Conservation (phyloP, 2,329 filamentous ascomycete genomes). For the Penicillium aurantiogriseum region DNA sequence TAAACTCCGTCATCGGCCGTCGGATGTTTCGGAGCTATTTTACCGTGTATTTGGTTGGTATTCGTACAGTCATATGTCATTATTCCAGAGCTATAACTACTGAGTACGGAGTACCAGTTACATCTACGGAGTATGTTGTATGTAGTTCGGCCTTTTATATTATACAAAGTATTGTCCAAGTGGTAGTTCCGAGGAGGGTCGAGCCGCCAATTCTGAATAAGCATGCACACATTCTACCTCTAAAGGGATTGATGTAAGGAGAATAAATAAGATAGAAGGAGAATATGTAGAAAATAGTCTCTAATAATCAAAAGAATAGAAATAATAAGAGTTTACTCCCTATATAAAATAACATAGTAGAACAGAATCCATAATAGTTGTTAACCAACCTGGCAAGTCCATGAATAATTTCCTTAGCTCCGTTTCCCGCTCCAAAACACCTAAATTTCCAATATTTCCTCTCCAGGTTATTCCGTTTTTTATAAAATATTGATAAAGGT, state of each 20-base stretch:
- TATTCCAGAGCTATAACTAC: neutral
- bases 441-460: neutral
- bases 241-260: neutral
- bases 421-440: neutral
- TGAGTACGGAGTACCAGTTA: neutral
- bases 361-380: neutral
- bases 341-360: neutral
- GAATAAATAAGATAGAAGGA: neutral
- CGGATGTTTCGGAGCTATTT: constrained; percentile 2
- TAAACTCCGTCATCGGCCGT: constrained; percentile 12
- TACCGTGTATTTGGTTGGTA: neutral
- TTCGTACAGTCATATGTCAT: neutral
- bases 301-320: neutral
- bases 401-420: constrained; percentile 10
- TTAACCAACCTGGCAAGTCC: neutral
- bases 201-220: neutral
- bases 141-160: neutral
- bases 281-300: neutral
- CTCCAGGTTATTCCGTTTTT: neutral
- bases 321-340: neutral
- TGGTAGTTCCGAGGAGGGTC: neutral
- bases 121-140: neutral
- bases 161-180: too few species aligned
- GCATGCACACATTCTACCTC: neutral
- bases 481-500: neutral